Conservation (phyloP, 805 yeast genomes). For the Yamadazyma takamatsuzukensis region DNA sequence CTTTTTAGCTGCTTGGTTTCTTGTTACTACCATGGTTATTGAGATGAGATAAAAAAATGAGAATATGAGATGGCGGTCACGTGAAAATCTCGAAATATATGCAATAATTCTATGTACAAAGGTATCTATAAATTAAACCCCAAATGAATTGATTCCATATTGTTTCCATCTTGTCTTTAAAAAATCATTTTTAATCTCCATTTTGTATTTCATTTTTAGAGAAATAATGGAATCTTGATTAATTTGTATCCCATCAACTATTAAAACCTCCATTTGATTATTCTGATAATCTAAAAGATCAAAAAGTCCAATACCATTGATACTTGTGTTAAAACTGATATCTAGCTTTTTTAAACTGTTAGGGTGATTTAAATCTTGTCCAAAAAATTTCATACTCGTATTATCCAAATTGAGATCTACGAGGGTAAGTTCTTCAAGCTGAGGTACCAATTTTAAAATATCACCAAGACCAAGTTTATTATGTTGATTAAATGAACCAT, state of each 20-base stretch:
- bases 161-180: constrained; percentile 27
- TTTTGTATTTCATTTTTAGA: constrained; percentile 15
- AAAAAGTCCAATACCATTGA: constrained; percentile 39
- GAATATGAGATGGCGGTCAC: not conserved
- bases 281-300: constrained; percentile 19
- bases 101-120: no score
- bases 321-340: constrained; percentile 30
- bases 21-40: constrained; percentile 8
- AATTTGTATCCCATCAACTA: constrained; percentile 33
- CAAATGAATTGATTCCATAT: constrained; percentile 32
- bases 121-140: no score
- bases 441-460: constrained; percentile 17
- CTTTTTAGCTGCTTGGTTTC: constrained; percentile 8
- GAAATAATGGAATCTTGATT: constrained; percentile 25
- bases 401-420: constrained; percentile 37
- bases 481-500: constrained; percentile 14
- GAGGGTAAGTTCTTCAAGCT: constrained; percentile 20
- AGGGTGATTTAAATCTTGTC: constrained; percentile 19
- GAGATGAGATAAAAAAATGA: constrained; percentile 3
- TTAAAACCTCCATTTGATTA: constrained; percentile 17
- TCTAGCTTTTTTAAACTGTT: constrained; percentile 23
- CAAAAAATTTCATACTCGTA: constrained; percentile 26
- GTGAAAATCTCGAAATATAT: constrained; percentile 3
- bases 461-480: constrained; percentile 15
- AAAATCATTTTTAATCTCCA: constrained; percentile 20